Base-by-base conservation (phyloP, 2,329 filamentous ascomycete genomes). In the Phyllosticta citribraziliensis region DNA sequence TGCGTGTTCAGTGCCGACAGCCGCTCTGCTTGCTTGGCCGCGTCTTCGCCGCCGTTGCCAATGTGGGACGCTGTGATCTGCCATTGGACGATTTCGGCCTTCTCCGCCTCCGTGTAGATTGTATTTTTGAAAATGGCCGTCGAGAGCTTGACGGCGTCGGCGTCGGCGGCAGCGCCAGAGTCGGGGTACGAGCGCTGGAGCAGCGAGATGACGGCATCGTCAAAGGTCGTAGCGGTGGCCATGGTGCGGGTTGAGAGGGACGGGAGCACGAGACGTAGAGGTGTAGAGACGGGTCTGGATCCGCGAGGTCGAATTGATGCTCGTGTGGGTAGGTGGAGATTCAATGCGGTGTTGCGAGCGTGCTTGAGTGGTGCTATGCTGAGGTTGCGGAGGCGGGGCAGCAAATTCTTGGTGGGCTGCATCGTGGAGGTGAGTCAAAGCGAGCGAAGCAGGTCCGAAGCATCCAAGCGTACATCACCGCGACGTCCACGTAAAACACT, bases 71-170 rank as follows among this genome's bases (percentile, higher is more conserved):
- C 85, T 54, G 88, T 89, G 70, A 85, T 86, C 71, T 93, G 82
- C 92, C 92, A 97, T 80, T 94, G 88, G 76, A 88, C 85, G 74
- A 96, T 88, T 78, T 96, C 91, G 19, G 88, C 84, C 77, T 92
- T 86, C 78, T 97, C 92, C 66, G 85, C 82, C 68, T 87, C 80
- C 65, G 84, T 85, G 79, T 94, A 96, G 68, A 83, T 85, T 71
- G 84, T 82, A 65, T 82, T 77, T 65, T 83, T 79, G 77, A 91
- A 85, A 70, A 93, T 88, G 72, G 81, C 84, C 73, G 80, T 75
- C 63, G 77, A 79, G 65, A 78, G 73, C 67, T 78, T 74, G 67
- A 74, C 67, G 52, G 72, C 67, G 60, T 75, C 72, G 33, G 70
- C 68, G 64, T 73, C 70, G 57, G 66, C 62, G 62, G 68, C 67